Evolutionary conservation across 2,329 filamentous ascomycete species (phyloP).

Genomic region (Chrysosporium keratinophilum): DNA sequence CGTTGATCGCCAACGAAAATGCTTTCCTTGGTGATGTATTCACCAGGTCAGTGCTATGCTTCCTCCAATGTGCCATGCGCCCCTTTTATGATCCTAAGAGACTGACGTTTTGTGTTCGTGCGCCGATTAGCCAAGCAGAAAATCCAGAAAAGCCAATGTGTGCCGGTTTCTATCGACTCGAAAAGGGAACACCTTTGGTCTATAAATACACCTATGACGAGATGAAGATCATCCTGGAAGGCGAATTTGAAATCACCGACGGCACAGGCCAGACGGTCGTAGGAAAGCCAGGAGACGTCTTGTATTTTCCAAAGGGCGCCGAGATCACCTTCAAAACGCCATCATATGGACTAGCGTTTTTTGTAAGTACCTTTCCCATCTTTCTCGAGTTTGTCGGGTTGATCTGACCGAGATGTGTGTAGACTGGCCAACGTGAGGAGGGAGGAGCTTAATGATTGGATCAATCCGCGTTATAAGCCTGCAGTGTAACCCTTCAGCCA

Average conservation of each 20-base stretch:
- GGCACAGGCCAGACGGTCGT: conserved; percentile 50
- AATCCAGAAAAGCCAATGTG: conserved; percentile 52
- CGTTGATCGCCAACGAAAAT: conserved; percentile 57
- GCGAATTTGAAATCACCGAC: conserved; percentile 55
- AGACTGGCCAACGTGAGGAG: conserved; percentile 14
- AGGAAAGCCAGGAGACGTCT: conserved; percentile 54
- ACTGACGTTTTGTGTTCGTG: background rate
- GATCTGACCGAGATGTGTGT: background rate
- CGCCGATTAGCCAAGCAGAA: conserved; percentile 39
- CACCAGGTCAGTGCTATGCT: conserved; percentile 36
- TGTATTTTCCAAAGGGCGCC: conserved; percentile 56
- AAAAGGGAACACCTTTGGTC: conserved; percentile 56
- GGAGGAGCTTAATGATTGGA: conserved; percentile 8
- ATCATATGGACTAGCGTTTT: conserved; percentile 53
- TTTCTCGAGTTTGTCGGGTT: background rate
- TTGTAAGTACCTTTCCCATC: conserved; percentile 23
- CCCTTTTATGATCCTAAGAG: background rate
- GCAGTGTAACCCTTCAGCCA: background rate
- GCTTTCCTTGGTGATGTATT: conserved; percentile 56
- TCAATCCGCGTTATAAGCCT: background rate
- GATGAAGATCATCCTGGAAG: conserved; percentile 64
- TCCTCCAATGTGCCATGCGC: background rate
- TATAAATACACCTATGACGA: conserved; percentile 63
- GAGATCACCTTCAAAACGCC: conserved; percentile 57
- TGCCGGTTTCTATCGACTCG: conserved; percentile 55